Evolutionary conservation across 2,329 filamentous ascomycete genomes (phyloP), one percentile per base, ranked within the genome.

Genomic region (Periconia sp.): DNA sequence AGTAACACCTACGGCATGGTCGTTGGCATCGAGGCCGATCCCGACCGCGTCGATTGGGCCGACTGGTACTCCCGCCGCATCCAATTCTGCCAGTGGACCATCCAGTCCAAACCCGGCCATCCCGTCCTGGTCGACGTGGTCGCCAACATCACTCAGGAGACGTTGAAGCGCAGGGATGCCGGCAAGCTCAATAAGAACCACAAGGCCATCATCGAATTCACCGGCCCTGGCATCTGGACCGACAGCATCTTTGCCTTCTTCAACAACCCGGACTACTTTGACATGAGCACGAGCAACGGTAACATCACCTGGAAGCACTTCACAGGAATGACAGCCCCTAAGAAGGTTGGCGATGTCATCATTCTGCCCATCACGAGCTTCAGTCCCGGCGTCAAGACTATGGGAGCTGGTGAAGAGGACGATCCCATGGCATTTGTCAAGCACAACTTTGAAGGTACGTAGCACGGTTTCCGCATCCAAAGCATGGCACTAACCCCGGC

Each of bases 71-170:
- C 90, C 52, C 87, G 94, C 46, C 84, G 92, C 52, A 92, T 99
- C 48, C 94, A 97, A 68, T 97, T 99, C 72, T 99, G 94, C 73
- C 94, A 99, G 70, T 99, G 94, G 94, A 99, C 94, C 1, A 96
- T 99, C 51, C 92, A 97, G 71, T 78, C 88, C 43, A 99, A 99
- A 72, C 88, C 92, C 0, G 94, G 94, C 9, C 94, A 99, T 68
- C 94, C 94, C 0, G 84, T 96, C 10, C 80, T 99, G 45, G 84
- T 92, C 50, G 89, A 96, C 48, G 83, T 96, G 48, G 90, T 99
- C 22, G 79, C 87, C 11, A 87, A 85, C 55, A 92, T 99, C 63
- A 96, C 92, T 0, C 80, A 89, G 52, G 84, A 92, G 66, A 88
- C 92, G 0, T 76, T 97, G 36, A 77, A 79, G 46, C 81, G 86